phyloP scores from a whole-genome alignment of 2,329 filamentous ascomycete genomes.

The Stenocarpella maydis region DNA sequence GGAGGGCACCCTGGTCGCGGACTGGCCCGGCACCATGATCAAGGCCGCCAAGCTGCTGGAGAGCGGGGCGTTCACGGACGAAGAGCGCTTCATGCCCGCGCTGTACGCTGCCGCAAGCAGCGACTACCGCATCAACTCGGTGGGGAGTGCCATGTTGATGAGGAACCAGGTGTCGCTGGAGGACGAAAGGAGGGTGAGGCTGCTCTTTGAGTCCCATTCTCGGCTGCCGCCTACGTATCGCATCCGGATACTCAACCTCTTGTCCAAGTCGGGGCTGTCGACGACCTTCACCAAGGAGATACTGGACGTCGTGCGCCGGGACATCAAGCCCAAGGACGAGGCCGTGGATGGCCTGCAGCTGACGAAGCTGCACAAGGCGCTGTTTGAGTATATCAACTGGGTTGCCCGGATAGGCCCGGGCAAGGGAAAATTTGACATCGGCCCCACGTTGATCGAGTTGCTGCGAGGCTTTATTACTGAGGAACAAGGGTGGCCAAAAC shows the following conservation, averaged over 20 bases:
- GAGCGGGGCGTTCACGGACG: constrained; percentile 85
- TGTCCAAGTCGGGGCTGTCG: constrained; percentile 79
- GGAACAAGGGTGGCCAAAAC: constrained; percentile 83
- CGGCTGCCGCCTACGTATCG: constrained; percentile 76
- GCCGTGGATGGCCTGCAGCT: constrained; percentile 72
- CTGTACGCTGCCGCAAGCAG: constrained; percentile 84
- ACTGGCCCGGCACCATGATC: constrained; percentile 74
- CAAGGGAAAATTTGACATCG: constrained; percentile 69
- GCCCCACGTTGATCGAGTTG: constrained; percentile 71
- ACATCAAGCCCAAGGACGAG: constrained; percentile 48
- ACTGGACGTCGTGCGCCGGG: constrained; percentile 74
- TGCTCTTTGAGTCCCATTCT: constrained; percentile 78
- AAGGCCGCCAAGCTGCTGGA: constrained; percentile 76
- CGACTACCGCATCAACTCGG: constrained; percentile 81
- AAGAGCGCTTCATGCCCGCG: constrained; percentile 84
- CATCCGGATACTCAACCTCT: constrained; percentile 76
- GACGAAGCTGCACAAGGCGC: constrained; percentile 79
- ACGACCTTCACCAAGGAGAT: constrained; percentile 73
- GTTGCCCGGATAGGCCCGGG: constrained; percentile 76
- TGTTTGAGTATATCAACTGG: constrained; percentile 90
- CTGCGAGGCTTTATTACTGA: constrained; percentile 75
- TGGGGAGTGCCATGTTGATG: constrained; percentile 91
- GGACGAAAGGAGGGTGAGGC: constrained; percentile 66
- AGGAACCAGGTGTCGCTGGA: constrained; percentile 79
- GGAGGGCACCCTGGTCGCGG: constrained; percentile 75